Percentiles rank a stretch among this genome's conserved stretches.
Evolutionary conservation across 768 basidiomycete genomes (phyloP).

Genomic region (Fomitopsis serialis): DNA sequence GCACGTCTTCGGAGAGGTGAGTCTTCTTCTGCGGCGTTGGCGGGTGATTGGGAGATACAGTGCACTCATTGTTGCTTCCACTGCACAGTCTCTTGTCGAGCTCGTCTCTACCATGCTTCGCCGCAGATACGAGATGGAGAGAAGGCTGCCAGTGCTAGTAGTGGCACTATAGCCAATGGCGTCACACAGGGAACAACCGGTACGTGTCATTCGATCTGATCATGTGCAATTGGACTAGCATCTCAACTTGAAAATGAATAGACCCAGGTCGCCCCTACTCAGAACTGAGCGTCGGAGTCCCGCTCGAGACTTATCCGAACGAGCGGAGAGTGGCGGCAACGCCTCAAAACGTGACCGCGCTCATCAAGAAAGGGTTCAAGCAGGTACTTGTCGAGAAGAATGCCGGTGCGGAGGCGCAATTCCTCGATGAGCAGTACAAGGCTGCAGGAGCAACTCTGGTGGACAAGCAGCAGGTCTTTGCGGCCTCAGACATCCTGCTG

Average conservation of each 20-base stretch:
- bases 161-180: neutral
- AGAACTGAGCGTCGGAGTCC: constrained; percentile 69
- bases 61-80: neutral
- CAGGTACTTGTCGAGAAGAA: constrained; percentile 68
- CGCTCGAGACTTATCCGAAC: constrained; percentile 69
- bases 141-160: neutral
- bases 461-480: constrained; percentile 66
- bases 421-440: constrained; percentile 73
- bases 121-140: neutral
- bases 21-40: neutral
- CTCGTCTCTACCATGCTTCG: neutral
- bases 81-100: neutral
- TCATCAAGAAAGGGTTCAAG: constrained; percentile 80
- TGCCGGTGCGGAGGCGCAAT: constrained; percentile 71
- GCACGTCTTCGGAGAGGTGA: neutral
- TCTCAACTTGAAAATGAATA: neutral
- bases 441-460: constrained; percentile 77
- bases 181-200: neutral
- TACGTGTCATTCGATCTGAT: neutral
- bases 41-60: neutral
- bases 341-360: constrained; percentile 66
- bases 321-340: constrained; percentile 81
- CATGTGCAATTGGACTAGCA: neutral
- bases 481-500: constrained; percentile 68
- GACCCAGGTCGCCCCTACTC: constrained; percentile 56